These are phyloP conservation scores for Diplodia corticola DNA, from an alignment of 2,329 filamentous ascomycete genomes.

Conservation along the genomic window DNA sequence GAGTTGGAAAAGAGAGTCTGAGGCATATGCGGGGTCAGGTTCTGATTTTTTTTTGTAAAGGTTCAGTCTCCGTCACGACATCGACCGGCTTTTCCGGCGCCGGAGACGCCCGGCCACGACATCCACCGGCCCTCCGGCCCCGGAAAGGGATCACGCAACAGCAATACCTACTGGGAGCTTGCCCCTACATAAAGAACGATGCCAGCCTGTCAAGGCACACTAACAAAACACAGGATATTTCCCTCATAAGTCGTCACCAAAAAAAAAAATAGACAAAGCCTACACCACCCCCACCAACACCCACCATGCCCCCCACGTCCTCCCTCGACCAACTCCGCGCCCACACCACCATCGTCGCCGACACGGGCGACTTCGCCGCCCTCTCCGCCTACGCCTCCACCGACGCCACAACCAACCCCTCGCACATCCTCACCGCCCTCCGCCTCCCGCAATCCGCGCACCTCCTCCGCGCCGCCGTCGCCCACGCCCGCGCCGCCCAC, in stretches of 20 bases:
- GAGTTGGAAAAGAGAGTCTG: neutral
- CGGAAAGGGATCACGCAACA: constrained; percentile 1
- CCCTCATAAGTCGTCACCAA: too few relatives aligned
- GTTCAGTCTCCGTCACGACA: neutral
- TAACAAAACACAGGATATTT: too few relatives aligned
- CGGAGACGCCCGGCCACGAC: neutral
- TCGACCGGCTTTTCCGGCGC: neutral
- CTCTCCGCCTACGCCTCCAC: constrained; percentile 4
- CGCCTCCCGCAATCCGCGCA: neutral
- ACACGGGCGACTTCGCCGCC: constrained; percentile 15
- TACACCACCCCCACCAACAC: neutral
- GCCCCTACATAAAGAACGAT: too few relatives aligned
- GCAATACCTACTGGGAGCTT: neutral
- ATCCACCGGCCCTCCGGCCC: neutral
- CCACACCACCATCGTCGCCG: constrained; percentile 17
- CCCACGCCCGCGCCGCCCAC: neutral
- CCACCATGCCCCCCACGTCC: neutral
- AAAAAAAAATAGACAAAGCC: neutral
- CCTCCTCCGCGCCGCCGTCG: neutral
- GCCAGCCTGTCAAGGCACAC: too few relatives aligned
- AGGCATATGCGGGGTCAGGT: neutral
- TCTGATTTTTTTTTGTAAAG: too few relatives aligned
- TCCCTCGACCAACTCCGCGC: constrained; percentile 9
- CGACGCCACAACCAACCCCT: constrained; percentile 11
- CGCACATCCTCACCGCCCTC: constrained; percentile 7